These are phyloP conservation scores for Colletotrichum lini DNA, from an alignment of 2,329 filamentous ascomycete species.

Conservation along the genomic window DNA sequence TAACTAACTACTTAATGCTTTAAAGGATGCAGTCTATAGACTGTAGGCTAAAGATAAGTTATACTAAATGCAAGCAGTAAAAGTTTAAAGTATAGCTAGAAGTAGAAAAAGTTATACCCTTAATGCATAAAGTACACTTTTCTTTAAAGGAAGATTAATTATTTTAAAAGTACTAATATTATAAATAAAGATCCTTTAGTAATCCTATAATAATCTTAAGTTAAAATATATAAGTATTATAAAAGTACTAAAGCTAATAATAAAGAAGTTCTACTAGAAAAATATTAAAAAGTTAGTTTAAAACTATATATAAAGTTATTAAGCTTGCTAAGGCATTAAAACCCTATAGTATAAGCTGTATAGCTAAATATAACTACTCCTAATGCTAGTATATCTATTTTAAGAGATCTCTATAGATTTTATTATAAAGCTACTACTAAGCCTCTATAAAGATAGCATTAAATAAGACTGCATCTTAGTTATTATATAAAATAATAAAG, in stretches of 20 bases:
- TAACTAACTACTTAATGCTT: no score
- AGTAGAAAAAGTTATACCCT: no score
- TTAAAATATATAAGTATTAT: not conserved
- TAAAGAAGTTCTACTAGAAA: not conserved
- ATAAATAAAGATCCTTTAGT: not conserved
- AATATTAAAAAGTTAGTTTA: not conserved
- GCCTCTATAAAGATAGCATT: no score
- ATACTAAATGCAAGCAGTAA: no score
- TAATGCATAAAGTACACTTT: no score
- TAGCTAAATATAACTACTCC: not conserved
- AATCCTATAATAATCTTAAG: constrained; percentile 17
- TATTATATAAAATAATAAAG: no score
- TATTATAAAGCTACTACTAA: no score
- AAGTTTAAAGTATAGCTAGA: no score
- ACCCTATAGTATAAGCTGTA: not conserved
- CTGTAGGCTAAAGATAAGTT: no score
- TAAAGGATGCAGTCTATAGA: no score
- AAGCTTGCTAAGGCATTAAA: not conserved
- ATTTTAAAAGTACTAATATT: not conserved
- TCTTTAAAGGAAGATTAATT: not conserved
- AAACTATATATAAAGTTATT: not conserved
- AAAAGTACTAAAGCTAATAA: not conserved
- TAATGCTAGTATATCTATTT: not conserved
- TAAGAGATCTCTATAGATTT: no score
- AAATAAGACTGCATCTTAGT: no score